These are phyloP conservation scores for Triticum timopheevii DNA, from an alignment of 176 grass and related monocot species.

Conservation along the genomic window DNA sequence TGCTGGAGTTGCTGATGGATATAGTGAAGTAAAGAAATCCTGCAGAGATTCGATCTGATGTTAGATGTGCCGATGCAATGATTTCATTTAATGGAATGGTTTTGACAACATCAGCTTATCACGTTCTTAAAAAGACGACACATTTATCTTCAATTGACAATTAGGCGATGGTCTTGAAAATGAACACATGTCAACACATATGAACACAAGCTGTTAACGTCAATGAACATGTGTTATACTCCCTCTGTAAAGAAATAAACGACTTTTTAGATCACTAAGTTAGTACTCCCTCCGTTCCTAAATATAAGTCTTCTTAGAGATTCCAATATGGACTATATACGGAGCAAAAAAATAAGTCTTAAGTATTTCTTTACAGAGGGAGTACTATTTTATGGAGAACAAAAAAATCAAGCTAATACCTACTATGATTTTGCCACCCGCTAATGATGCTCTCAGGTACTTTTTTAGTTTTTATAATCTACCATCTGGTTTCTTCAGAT, in stretches of 20 bases:
- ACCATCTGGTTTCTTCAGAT: constrained; percentile 2
- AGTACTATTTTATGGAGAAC: not conserved
- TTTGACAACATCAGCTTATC: not conserved
- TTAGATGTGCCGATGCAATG: constrained; percentile 27
- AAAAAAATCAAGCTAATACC: not conserved
- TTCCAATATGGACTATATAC: no score
- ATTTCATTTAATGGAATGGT: constrained; percentile 7
- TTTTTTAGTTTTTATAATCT: not conserved
- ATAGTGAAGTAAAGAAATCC: constrained; percentile 89
- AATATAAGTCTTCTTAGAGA: no score
- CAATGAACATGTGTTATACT: not conserved
- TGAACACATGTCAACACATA: not conserved
- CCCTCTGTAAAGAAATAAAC: not conserved
- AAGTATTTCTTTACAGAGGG: no score
- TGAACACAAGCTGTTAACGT: not conserved
- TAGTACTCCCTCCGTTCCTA: no score
- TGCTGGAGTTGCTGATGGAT: constrained; percentile 55
- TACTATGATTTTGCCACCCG: not conserved
- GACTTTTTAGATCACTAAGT: no score
- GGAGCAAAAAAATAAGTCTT: no score
- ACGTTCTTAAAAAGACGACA: not conserved
- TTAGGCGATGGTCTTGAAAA: constrained; percentile 8
- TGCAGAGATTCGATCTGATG: constrained; percentile 32
- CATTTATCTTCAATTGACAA: not conserved
- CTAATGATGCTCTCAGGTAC: not conserved